Conservation (phyloP, 495 filamentous ascomycete species). For the Penicillium subrubescens region DNA sequence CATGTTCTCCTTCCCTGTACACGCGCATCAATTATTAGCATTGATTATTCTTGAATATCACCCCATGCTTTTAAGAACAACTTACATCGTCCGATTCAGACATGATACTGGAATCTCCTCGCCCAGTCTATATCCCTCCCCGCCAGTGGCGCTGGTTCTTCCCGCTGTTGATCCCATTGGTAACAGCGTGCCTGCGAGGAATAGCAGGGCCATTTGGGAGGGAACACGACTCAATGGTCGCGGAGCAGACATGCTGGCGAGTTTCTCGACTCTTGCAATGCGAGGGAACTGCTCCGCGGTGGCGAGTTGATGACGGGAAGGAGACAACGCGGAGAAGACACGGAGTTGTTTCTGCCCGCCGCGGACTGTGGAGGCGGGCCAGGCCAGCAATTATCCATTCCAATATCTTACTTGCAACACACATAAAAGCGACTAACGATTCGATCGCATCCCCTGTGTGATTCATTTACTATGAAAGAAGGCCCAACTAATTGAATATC, state of each 20-base stretch:
- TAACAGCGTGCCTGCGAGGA: slow-evolving; percentile 25
- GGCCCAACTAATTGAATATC: not conserved
- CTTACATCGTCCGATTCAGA: slow-evolving; percentile 68
- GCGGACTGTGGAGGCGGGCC: slow-evolving; percentile 4
- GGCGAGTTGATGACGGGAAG: slow-evolving; percentile 15
- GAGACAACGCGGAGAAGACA: slow-evolving; percentile 20
- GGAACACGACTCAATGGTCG: slow-evolving; percentile 14
- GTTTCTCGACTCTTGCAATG: slow-evolving; percentile 1
- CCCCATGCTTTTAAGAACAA: slow-evolving; percentile 3
- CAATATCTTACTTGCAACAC: not conserved
- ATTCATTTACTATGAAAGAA: not conserved
- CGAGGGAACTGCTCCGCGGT: slow-evolving; percentile 12
- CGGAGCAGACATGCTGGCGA: slow-evolving; percentile 15
- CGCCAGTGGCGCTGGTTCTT: slow-evolving; percentile 41
- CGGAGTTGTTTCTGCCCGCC: slow-evolving; percentile 22
- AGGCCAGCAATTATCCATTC: not conserved
- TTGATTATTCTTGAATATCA: not conserved
- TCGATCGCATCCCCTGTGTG: not conserved
- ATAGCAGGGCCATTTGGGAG: slow-evolving; percentile 14
- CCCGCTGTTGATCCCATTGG: slow-evolving; percentile 32
- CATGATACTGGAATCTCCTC: slow-evolving; percentile 65
- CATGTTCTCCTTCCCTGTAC: slow-evolving; percentile 58
- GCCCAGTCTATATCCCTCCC: slow-evolving; percentile 51
- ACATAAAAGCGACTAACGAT: not conserved
- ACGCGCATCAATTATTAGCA: slow-evolving; percentile 22